Evolutionary conservation across 2,329 filamentous ascomycete species (phyloP).

Genomic region (Aspergillus sp.): DNA sequence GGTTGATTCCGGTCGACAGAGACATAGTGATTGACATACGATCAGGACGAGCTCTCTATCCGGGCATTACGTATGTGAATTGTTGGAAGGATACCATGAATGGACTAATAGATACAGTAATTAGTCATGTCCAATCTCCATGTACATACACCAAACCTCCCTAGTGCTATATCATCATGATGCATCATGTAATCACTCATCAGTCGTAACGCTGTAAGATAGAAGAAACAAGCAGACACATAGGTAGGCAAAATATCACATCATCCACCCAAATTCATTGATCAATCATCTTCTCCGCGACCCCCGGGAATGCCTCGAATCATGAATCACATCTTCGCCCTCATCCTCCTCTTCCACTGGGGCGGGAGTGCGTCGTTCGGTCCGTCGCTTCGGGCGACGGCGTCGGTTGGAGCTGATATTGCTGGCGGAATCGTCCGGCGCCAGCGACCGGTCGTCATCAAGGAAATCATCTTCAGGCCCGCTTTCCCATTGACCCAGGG

Average conservation of each 20-base stretch:
- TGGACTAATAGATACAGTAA: background rate
- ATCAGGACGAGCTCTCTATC: no score
- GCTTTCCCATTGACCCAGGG: slow-evolving; percentile 36
- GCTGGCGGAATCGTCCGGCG: slow-evolving; percentile 50
- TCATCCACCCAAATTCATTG: background rate
- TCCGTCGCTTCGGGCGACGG: slow-evolving; percentile 46
- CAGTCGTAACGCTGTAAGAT: slow-evolving; percentile 5
- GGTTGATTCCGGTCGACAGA: no score
- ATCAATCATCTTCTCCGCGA: slow-evolving; percentile 4
- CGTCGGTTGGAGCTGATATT: slow-evolving; percentile 48
- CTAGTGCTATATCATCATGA: background rate
- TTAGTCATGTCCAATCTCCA: slow-evolving; percentile 5
- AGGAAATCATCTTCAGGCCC: slow-evolving; percentile 46
- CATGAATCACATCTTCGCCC: slow-evolving; percentile 27
- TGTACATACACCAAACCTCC: slow-evolving; percentile 3
- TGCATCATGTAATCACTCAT: slow-evolving; percentile 6
- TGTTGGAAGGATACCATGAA: no score
- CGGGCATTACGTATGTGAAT: no score
- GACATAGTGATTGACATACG: no score
- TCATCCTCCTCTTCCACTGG: slow-evolving; percentile 50
- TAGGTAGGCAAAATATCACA: background rate
- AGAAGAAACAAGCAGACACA: background rate
- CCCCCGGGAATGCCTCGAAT: slow-evolving; percentile 15
- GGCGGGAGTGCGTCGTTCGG: slow-evolving; percentile 49
- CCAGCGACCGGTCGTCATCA: slow-evolving; percentile 45